phyloP scores from a whole-genome alignment of 306 rosid genomes.

The Myrica gale region DNA sequence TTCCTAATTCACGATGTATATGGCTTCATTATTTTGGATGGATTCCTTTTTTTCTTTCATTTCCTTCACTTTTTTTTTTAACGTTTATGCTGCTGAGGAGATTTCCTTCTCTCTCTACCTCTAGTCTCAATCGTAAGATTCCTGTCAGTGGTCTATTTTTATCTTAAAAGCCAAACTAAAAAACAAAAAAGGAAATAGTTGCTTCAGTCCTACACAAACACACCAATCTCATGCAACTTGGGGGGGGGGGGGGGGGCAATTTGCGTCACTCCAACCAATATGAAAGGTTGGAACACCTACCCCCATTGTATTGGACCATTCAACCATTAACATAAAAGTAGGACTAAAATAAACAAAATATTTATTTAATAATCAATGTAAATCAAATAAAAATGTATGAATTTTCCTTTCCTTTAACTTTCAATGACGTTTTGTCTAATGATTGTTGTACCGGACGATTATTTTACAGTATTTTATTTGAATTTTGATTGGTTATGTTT shows the following conservation, averaged over 20 bases:
- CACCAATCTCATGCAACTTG: too few relatives aligned
- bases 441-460: too few relatives aligned
- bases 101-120: neutral
- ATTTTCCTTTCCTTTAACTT: neutral
- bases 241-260: neutral
- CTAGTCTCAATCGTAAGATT: neutral
- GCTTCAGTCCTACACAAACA: too few relatives aligned
- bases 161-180: neutral
- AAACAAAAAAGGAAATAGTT: too few relatives aligned
- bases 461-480: too few relatives aligned
- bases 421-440: too few relatives aligned
- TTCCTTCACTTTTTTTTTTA: neutral
- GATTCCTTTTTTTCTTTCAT: neutral
- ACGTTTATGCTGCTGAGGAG: accelerated
- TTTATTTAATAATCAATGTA: neutral
- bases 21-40: neutral
- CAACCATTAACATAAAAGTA: neutral
- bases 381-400: neutral
- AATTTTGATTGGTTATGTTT: too few relatives aligned
- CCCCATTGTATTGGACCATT: neutral
- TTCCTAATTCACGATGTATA: too few relatives aligned
- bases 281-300: neutral
- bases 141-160: neutral
- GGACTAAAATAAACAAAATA: neutral
- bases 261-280: neutral